phyloP scores from a whole-genome alignment of 2,329 filamentous ascomycete genomes.

The Botrytis elliptica region DNA sequence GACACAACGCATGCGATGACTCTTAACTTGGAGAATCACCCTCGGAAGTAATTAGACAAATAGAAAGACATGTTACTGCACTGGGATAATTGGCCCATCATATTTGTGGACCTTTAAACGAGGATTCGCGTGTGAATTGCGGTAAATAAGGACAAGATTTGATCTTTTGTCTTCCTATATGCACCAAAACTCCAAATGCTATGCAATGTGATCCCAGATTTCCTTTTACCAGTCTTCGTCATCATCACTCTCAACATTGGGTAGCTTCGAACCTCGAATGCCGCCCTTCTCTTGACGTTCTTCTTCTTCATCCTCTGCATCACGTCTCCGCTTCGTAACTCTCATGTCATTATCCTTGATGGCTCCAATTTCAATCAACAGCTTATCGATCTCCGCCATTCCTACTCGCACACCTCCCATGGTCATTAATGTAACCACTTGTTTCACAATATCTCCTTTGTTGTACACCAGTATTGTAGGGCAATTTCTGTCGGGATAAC shows the following conservation, averaged over 20 bases:
- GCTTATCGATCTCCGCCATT: conserved; percentile 72
- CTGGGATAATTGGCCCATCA: neutral
- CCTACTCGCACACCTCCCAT: conserved; percentile 70
- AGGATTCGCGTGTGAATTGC: neutral
- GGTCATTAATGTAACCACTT: conserved; percentile 84
- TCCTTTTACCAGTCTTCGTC: conserved; percentile 42
- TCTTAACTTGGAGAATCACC: neutral
- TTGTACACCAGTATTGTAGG: conserved; percentile 92
- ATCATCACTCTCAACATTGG: conserved; percentile 41
- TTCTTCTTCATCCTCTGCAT: conserved; percentile 38
- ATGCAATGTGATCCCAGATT: conserved; percentile 16
- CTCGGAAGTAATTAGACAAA: neutral
- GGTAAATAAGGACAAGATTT: neutral
- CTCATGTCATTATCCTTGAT: conserved; percentile 76
- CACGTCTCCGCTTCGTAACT: conserved; percentile 45
- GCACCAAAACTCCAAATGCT: conserved; percentile 19
- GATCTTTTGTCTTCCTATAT: neutral
- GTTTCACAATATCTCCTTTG: conserved; percentile 87
- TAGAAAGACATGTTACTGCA: neutral
- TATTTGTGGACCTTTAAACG: neutral
- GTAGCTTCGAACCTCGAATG: conserved; percentile 32
- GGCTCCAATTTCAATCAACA: conserved; percentile 81
- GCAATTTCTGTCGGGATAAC: conserved; percentile 92
- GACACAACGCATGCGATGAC: neutral
- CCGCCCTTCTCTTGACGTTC: conserved; percentile 35